Conservation (phyloP, 345 rosid species). For the Linum trigynum region DNA sequence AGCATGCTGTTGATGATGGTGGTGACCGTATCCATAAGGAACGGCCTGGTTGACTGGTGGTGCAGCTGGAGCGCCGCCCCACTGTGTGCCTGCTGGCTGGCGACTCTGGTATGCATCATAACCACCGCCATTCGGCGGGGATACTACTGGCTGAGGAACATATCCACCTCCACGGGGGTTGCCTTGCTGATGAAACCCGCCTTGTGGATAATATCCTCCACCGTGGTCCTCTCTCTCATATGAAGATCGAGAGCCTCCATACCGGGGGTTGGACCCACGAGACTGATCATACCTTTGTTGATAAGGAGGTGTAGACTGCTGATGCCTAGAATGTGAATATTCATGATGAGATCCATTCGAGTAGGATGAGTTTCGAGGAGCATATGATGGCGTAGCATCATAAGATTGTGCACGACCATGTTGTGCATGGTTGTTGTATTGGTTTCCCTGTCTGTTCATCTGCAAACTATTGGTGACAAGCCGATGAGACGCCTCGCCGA, state of each 20-base stretch:
- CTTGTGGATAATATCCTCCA: slow-evolving; percentile 19
- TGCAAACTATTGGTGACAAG: slow-evolving; percentile 60
- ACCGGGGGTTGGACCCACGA: slow-evolving; percentile 8
- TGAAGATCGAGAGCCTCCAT: slow-evolving; percentile 12
- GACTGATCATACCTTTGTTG: slow-evolving; percentile 16
- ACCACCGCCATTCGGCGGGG: slow-evolving; percentile 10
- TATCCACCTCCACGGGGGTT: slow-evolving; percentile 19
- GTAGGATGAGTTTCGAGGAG: slow-evolving; percentile 22
- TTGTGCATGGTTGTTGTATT: slow-evolving; percentile 17
- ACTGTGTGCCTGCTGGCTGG: slow-evolving; percentile 27
- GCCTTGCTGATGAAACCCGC: not conserved
- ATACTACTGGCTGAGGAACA: slow-evolving; percentile 14
- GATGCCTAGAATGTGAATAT: slow-evolving; percentile 14
- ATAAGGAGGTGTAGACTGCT: slow-evolving; percentile 11
- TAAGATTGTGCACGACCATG: slow-evolving; percentile 26
- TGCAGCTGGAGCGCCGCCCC: slow-evolving; percentile 24
- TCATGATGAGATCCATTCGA: slow-evolving; percentile 19
- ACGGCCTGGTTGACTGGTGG: slow-evolving; percentile 28
- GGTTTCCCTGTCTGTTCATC: slow-evolving; percentile 22
- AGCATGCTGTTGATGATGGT: slow-evolving; percentile 19
- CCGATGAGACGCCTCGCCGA: slow-evolving; percentile 65
- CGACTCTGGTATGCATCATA: slow-evolving; percentile 26
- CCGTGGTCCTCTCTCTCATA: slow-evolving; percentile 22
- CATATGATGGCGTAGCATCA: slow-evolving; percentile 16
- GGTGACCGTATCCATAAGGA: slow-evolving; percentile 30